Evolutionary conservation across 2,329 filamentous ascomycete species (phyloP), one percentile per base, ranked within the genome.

Genomic region (Nemania sp.): DNA sequence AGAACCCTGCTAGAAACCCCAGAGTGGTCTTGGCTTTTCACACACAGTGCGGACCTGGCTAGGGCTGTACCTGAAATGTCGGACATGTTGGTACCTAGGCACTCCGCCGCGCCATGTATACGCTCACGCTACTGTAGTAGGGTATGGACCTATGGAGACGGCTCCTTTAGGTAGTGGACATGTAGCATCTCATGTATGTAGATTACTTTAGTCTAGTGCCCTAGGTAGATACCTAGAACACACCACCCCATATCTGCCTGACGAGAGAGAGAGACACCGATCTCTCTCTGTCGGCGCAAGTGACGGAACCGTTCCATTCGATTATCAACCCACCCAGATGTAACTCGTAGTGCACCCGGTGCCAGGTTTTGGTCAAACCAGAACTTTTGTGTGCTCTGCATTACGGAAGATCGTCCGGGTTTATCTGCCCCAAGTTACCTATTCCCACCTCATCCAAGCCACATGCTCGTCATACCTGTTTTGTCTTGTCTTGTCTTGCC

Each of bases 11-110:
- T 38, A 43, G 32, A 29, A 35, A 57, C 52, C 64, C 63, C 64
- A 56, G 56, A 38, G 26, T 52, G 5, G 26, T 20, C 26, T 54
- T 27, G 43, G 61, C 18, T 1, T 4, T 2, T 3, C 41, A 43
- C 41, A 43, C 66, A 70, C 68, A 66, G 69, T 70, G 69, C 38
- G 61, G 60, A 32, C 8, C 56, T 11, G 4, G 29, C 26, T 6
- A 18, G 27, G 24, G 32, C 41, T 45, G 64, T 64, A 52, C 57
- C 47, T 58, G 45, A 29, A 49, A 51, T 56, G 59, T 54, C 26
- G n/a, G 57, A 29, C 27, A 67, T 26, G 24, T 49, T 49, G 38
- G 38, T 41, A 41, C 38, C 15, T 11, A n/a, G 32, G 38, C 49
- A 59, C 20, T 22, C 45, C 22, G 22, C 45, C 22, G 2, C 24